These are phyloP conservation scores for Solanum sejunctum DNA, from an alignment of 257 asterid species.

Conservation along the genomic window DNA sequence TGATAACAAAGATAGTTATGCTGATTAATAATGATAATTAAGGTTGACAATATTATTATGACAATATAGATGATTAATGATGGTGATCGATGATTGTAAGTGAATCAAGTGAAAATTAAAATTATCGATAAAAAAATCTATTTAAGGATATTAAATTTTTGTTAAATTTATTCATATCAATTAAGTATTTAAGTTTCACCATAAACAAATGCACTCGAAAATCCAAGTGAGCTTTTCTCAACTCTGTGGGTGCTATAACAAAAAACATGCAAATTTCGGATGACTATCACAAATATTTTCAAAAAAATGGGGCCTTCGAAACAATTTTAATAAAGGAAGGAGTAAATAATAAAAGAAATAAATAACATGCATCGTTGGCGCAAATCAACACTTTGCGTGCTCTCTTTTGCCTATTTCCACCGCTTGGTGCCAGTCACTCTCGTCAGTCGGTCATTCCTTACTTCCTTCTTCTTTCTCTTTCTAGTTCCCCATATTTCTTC, in stretches of 20 bases:
- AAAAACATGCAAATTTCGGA: background rate
- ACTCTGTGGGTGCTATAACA: background rate
- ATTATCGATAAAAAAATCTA: background rate
- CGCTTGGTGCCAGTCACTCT: slow-evolving; percentile 7
- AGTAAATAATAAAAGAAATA: background rate
- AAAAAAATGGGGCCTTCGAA: background rate
- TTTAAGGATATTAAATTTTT: background rate
- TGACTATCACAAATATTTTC: background rate
- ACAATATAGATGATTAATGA: background rate
- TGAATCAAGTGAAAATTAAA: background rate
- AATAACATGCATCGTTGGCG: slow-evolving; percentile 4
- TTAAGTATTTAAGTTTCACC: background rate
- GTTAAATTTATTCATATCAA: no score
- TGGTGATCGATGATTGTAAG: background rate
- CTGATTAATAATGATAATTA: background rate
- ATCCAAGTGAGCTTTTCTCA: background rate
- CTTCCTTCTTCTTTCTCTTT: background rate
- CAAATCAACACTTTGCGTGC: slow-evolving; percentile 5
- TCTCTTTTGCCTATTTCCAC: background rate
- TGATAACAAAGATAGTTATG: background rate
- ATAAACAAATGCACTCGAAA: background rate
- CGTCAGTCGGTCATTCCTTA: background rate
- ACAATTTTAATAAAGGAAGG: background rate
- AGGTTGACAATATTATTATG: background rate
- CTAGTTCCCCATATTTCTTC: background rate